Evolutionary conservation across 2,329 filamentous ascomycete genomes (phyloP), one percentile per base, ranked within the genome.

Genomic region (Aureobasidium sp.): DNA sequence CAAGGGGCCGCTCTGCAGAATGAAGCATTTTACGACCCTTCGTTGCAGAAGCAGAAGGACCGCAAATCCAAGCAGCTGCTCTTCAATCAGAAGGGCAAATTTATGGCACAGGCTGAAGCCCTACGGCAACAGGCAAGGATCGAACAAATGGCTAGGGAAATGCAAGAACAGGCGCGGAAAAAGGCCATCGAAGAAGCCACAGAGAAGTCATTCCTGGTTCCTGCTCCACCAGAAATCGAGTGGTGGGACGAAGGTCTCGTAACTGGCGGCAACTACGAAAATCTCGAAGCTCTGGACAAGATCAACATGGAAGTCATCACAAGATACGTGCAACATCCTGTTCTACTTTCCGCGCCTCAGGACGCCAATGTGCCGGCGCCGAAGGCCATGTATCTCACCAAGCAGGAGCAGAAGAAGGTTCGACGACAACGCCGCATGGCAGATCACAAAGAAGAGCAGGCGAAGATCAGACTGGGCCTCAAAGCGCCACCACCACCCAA

Each of bases 221-320:
- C 93, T 65, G 81, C 83, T 36, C 94, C 94, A 10, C 94, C 94
- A 4, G 88, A 88, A 8, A 83, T 97, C 46, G 94, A 99, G 74
- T 99, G 94, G 94, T 97, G 93, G 90, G 94, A 99, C 69, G 92
- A 97, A 76, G 90, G 87, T 2, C 78, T 97, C 20, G 81, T 96
- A 17, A 90, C 88, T 46, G 82, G 83, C 46, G 87, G 83, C 61
- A 69, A 68, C 46, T 97, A 97, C 76, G 82, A 87, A 63, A 80
- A 82, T 64, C 78, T 86, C n/a, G 91, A 97, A 72, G 88, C 86
- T 57, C 20, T 39, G 5, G 55, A 52, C 17, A 62, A 63, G 29
- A 58, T 58, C 17, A 63, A 61, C 20, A 41, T 63, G 34, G 64
- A 64, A 32, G 93, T 97, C 69, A 85, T 99, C 63, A 97, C 93